Evolutionary conservation across 2,329 filamentous ascomycete genomes (phyloP), one percentile per base, ranked within the genome.

Genomic region (Pestalotiopsis sp.): DNA sequence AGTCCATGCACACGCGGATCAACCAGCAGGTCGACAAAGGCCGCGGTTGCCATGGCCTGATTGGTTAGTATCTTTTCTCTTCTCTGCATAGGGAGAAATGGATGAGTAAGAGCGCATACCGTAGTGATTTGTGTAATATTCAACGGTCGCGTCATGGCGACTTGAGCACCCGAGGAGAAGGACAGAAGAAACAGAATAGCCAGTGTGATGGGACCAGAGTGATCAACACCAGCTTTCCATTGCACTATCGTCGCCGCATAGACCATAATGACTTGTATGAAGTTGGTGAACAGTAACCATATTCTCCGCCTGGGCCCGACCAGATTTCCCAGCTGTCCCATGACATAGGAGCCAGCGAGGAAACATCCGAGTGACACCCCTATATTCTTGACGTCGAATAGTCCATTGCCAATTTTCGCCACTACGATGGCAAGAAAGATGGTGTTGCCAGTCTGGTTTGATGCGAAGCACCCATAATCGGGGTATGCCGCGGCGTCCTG

Each of bases 81-180:
- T 38, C 13, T 38, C 7, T 36, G 45, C 17, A n/a, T 52, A 9
- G 17, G 45, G 17, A 3, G 13, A 6, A 52, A 52, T 7, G 6
- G 45, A 13, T 9, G 6, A 61, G 58, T 13, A 61, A 20, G 27
- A 61, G 9, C 2, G n/a, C 13, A n/a, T 61, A 61, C 58, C 14
- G 58, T 61, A 61, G 58, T 61, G 17, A 61, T 61, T 31, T 61
- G 58, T 61, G 58, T 31, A n/a, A 61, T 61, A 17, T 61, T 61
- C 27, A 61, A 20, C 1, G 58, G 58, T 25, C 58, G 13, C n/a
- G 58, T 61, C 58, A 61, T 61, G 58, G 58, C 58, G 23, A 61
- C 58, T 61, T 61, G 58, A 4, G 27, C 58, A 3, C 58, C 58
- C 2, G 58, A 61, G 58, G 58, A 61, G 17, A 61, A 61, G 6